phyloP scores from a whole-genome alignment of 345 rosid species.

The Salix exigua region DNA sequence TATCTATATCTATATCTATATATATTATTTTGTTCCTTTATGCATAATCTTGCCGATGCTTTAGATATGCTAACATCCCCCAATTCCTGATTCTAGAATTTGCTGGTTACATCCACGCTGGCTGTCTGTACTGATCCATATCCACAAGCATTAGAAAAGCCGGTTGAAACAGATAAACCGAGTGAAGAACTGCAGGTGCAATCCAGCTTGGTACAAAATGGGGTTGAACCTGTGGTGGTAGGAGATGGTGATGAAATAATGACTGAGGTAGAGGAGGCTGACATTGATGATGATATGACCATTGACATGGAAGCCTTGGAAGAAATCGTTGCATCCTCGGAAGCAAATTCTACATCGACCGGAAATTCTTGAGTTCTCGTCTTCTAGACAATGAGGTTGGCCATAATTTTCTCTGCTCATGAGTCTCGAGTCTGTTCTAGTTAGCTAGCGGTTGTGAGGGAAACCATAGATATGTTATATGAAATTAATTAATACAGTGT shows the following conservation, averaged over 20 bases:
- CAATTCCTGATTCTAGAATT: slow-evolving; percentile 44
- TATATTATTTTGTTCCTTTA: background rate
- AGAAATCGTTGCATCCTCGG: slow-evolving; percentile 48
- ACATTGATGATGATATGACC: slow-evolving; percentile 60
- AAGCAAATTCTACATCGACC: slow-evolving; percentile 38
- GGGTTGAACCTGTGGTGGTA: slow-evolving; percentile 49
- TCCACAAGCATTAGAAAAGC: slow-evolving; percentile 33
- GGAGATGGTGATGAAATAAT: slow-evolving; percentile 66
- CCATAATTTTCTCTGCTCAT: too few species aligned
- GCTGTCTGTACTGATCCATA: slow-evolving; percentile 44
- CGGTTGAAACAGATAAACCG: slow-evolving; percentile 27
- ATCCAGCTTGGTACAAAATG: slow-evolving; percentile 46
- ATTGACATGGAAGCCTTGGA: slow-evolving; percentile 63
- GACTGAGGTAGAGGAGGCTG: slow-evolving; percentile 70
- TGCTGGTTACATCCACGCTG: slow-evolving; percentile 72
- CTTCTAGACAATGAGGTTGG: too few species aligned
- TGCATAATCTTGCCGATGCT: background rate
- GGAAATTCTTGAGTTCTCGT: slow-evolving; percentile 34
- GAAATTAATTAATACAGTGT: too few species aligned
- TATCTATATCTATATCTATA: too few species aligned
- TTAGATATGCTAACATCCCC: background rate
- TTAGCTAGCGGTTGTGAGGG: too few species aligned
- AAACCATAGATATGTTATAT: too few species aligned
- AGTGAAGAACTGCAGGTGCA: slow-evolving; percentile 27
- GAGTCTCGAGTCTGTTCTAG: too few species aligned